These are phyloP conservation scores for Pleurozium schreberi DNA, from an alignment of 225 moss, liverwort and hornwort genomes.

Conservation along the genomic window DNA sequence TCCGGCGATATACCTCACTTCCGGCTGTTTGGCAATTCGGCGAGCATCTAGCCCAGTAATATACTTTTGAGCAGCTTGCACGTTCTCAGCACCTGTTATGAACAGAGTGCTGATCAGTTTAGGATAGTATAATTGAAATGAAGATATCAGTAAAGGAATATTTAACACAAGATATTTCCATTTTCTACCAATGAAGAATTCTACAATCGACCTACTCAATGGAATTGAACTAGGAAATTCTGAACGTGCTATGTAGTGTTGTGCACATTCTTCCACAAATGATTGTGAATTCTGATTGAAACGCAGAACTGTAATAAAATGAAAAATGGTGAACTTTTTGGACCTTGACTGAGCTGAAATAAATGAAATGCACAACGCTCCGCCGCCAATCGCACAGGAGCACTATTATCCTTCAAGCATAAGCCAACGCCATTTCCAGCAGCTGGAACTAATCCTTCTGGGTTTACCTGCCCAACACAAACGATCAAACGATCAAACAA, in stretches of 20 bases:
- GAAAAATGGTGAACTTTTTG: background rate
- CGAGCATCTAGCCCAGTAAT: constrained; percentile 95
- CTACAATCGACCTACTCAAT: background rate
- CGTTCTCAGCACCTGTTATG: constrained; percentile 60
- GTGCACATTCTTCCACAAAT: background rate
- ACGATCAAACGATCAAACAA: background rate
- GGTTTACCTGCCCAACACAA: constrained; percentile 26
- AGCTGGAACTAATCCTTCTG: constrained; percentile 37
- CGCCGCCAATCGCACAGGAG: constrained; percentile 82
- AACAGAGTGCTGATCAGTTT: background rate
- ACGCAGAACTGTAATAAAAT: background rate
- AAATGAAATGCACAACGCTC: constrained; percentile 96
- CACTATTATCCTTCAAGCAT: constrained; percentile 68
- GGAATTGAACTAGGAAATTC: background rate
- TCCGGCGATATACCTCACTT: constrained; percentile 44
- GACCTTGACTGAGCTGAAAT: constrained; percentile 89
- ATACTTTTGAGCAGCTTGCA: constrained; percentile 84
- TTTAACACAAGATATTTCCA: background rate
- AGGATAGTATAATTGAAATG: background rate
- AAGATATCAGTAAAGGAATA: background rate
- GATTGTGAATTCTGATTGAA: background rate
- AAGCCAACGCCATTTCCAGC: constrained; percentile 69
- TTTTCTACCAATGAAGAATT: background rate
- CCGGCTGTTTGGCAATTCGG: constrained; percentile 90
- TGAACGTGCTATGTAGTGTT: background rate